A percentile compares a stretch with the other conserved stretches of the same genome.
Evolutionary conservation across 768 basidiomycete genomes (phyloP).

Genomic region (Phaeotremella fagi): DNA sequence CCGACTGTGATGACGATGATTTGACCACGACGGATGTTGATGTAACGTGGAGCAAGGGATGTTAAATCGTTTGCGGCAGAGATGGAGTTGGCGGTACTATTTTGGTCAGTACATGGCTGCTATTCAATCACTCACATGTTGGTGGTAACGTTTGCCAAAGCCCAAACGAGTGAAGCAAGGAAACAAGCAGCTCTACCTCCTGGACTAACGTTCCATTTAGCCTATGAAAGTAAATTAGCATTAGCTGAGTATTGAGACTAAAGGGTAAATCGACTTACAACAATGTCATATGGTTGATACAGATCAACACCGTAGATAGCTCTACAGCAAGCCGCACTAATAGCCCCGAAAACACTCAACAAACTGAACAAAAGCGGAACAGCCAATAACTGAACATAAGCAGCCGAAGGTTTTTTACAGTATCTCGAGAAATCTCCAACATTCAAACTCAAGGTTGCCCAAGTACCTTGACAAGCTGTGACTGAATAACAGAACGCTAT

Average conservation of each 20-base stretch:
- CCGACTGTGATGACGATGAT: conserved; percentile 35
- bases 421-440: conserved; percentile 43
- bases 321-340: conserved; percentile 30
- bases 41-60: conserved; percentile 34
- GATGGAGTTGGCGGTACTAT: conserved; percentile 33
- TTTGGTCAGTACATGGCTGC: background rate
- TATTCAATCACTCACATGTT: conserved; percentile 23
- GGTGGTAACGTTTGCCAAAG: conserved; percentile 35
- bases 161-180: conserved; percentile 28
- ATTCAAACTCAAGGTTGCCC: conserved; percentile 36
- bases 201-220: conserved; percentile 27
- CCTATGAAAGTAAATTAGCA: conserved; percentile 3
- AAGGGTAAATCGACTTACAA: conserved; percentile 15
- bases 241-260: background rate
- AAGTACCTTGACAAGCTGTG: conserved; percentile 28
- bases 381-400: conserved; percentile 30
- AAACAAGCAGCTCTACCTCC: conserved; percentile 33
- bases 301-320: conserved; percentile 24
- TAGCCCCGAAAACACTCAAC: conserved; percentile 29
- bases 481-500: conserved; percentile 31
- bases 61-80: conserved; percentile 43
- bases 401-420: conserved; percentile 18
- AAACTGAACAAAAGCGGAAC: conserved; percentile 34
- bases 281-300: conserved; percentile 36
- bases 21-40: conserved; percentile 41